Conservation (phyloP, 805 yeast species). For the Ogataea glucozyma region DNA sequence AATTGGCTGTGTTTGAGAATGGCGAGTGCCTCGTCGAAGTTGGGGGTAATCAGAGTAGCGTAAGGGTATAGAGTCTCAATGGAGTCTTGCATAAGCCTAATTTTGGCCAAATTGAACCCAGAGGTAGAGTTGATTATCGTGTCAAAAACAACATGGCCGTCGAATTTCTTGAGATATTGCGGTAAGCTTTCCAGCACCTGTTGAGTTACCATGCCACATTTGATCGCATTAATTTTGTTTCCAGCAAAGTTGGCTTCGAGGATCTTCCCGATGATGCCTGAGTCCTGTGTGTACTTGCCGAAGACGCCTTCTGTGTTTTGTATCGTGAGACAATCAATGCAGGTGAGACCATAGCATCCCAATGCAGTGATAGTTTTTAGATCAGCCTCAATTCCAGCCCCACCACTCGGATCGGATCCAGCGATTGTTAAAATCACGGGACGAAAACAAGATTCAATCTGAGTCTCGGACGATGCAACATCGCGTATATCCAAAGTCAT, state of each 20-base stretch:
- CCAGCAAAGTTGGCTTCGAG: slow-evolving; percentile 41
- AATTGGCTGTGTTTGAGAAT: slow-evolving; percentile 10
- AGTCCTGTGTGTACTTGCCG: slow-evolving; percentile 44
- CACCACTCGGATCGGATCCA: slow-evolving; percentile 86
- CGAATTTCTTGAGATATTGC: slow-evolving; percentile 35
- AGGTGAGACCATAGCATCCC: slow-evolving; percentile 73
- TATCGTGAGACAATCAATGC: slow-evolving; percentile 77
- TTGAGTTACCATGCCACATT: slow-evolving; percentile 74
- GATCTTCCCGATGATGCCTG: slow-evolving; percentile 45
- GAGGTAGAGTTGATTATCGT: slow-evolving; percentile 86
- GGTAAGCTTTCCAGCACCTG: slow-evolving; percentile 53
- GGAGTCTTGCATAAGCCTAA: slow-evolving; percentile 29
- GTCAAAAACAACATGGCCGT: slow-evolving; percentile 54
- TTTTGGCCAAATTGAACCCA: slow-evolving; percentile 58
- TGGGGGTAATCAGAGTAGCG: slow-evolving; percentile 74
- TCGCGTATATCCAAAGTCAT: not conserved
- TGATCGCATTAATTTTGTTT: slow-evolving; percentile 63
- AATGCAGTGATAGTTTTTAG: slow-evolving; percentile 75
- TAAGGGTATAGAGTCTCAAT: slow-evolving; percentile 47
- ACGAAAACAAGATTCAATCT: not conserved
- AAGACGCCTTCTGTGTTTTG: slow-evolving; percentile 62
- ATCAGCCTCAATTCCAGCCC: slow-evolving; percentile 92
- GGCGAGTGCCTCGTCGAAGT: slow-evolving; percentile 60
- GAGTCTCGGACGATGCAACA: not conserved
- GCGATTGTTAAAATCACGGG: slow-evolving; percentile 53